These are phyloP conservation scores for Skeletonema grethae DNA, from an alignment of 108 stramenopile species.

Conservation along the genomic window DNA sequence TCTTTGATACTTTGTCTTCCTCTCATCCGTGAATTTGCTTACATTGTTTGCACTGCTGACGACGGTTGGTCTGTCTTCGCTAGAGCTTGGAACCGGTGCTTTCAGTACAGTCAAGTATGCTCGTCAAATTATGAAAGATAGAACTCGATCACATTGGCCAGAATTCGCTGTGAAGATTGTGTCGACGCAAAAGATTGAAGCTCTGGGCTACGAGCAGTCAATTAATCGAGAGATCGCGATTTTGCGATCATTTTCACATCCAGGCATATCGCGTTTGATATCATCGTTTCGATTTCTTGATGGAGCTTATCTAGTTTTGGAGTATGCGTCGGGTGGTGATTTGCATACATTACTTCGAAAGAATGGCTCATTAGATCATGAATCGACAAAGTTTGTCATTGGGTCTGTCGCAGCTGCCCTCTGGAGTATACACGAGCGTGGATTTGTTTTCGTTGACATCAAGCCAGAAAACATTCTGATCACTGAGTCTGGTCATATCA, in stretches of 20 bases:
- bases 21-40: background rate
- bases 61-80: background rate
- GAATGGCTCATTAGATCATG: constrained; percentile 90
- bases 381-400: constrained; percentile 86
- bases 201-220: constrained; percentile 82
- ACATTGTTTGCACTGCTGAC: background rate
- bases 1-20: background rate
- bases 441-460: constrained; percentile 89
- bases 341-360: constrained; percentile 80
- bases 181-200: constrained; percentile 74
- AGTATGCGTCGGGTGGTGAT: constrained; percentile 94
- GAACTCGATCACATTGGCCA: constrained; percentile 88
- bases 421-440: constrained; percentile 84
- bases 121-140: constrained; percentile 76
- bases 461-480: constrained; percentile 97
- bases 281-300: constrained; percentile 91
- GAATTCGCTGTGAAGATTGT: constrained; percentile 96
- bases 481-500: constrained; percentile 92
- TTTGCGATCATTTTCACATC: constrained; percentile 84
- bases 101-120: constrained; percentile 92
- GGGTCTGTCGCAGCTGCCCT: constrained; percentile 92
- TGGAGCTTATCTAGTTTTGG: constrained; percentile 94
- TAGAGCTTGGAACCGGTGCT: constrained; percentile 86
- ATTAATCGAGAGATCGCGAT: constrained; percentile 93
- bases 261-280: constrained; percentile 90